Percentiles rank a stretch among this genome's conserved stretches.
Conservation (phyloP, 768 basidiomycete genomes). For the Candolleomyces aberdarensis region DNA sequence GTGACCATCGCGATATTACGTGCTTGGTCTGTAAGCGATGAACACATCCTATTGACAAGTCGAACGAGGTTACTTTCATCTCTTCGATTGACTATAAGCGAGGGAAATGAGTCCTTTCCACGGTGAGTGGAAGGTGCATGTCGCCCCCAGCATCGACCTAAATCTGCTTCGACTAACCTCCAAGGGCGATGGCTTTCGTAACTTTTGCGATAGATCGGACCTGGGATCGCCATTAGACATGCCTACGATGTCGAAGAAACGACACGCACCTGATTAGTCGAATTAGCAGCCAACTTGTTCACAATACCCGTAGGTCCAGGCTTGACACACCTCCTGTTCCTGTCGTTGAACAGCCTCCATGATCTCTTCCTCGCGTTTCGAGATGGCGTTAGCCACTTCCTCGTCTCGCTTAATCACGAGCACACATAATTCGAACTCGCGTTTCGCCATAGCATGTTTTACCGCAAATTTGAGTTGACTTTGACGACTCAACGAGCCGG, state of each 20-base stretch:
- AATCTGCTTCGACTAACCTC: conserved; percentile 87
- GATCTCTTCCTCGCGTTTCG: conserved; percentile 66
- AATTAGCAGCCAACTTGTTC: conserved; percentile 76
- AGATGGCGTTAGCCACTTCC: conserved; percentile 64
- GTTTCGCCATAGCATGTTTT: conserved; percentile 56
- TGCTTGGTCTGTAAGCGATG: conserved; percentile 75
- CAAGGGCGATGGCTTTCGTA: conserved; percentile 90
- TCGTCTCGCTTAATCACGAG: conserved; percentile 67
- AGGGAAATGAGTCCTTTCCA: no score
- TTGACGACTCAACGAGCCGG: neutral
- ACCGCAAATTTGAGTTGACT: conserved; percentile 37
- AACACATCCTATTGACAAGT: conserved; percentile 70
- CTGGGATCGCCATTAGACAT: conserved; percentile 10
- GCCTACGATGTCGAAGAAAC: no score
- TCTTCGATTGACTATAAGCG: no score
- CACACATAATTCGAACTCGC: conserved; percentile 68
- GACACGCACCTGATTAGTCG: conserved; percentile 59
- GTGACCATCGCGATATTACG: conserved; percentile 83
- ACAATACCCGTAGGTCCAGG: conserved; percentile 78
- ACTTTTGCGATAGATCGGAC: conserved; percentile 89
- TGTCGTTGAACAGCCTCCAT: conserved; percentile 63
- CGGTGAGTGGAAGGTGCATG: no score
- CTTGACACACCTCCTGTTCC: conserved; percentile 60
- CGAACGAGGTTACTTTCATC: no score
- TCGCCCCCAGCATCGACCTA: conserved; percentile 90